phyloP scores from a whole-genome alignment of 306 rosid genomes.

The Betula pendula region DNA sequence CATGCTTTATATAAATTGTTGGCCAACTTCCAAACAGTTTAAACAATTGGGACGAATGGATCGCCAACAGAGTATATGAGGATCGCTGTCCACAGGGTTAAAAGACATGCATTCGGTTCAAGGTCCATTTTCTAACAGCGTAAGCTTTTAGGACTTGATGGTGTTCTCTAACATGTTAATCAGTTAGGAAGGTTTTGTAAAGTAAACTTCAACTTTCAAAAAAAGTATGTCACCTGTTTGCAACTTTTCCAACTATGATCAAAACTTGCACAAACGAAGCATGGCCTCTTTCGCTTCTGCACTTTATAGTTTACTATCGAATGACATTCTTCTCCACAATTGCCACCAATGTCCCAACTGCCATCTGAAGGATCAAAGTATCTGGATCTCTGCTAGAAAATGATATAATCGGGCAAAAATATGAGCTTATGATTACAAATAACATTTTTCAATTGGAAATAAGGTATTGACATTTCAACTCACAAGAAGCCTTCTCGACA shows the following conservation, averaged over 20 bases:
- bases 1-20: not conserved
- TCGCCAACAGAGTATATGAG: not conserved
- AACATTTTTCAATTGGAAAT: not conserved
- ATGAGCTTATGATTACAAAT: not conserved
- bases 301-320: not conserved
- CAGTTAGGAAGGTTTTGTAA: not conserved
- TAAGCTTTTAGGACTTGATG: not conserved
- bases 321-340: not conserved
- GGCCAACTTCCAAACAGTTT: not conserved
- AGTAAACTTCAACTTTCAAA: not conserved
- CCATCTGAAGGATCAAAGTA: constrained; percentile 20
- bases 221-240: constrained; percentile 3
- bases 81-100: not conserved
- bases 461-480: constrained; percentile 6
- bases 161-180: not conserved
- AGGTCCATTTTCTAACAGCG: not conserved
- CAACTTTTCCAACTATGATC: constrained; percentile 18
- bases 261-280: constrained; percentile 15
- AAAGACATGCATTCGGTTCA: not conserved
- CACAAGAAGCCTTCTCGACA: constrained; percentile 7
- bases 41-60: not conserved
- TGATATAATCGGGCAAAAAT: not conserved
- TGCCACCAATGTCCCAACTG: too few relatives aligned
- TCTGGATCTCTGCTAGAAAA: constrained; percentile 8
- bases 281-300: constrained; percentile 12